Conservation (phyloP, 176 grass and related monocot genomes). For the Bromus sterilis region DNA sequence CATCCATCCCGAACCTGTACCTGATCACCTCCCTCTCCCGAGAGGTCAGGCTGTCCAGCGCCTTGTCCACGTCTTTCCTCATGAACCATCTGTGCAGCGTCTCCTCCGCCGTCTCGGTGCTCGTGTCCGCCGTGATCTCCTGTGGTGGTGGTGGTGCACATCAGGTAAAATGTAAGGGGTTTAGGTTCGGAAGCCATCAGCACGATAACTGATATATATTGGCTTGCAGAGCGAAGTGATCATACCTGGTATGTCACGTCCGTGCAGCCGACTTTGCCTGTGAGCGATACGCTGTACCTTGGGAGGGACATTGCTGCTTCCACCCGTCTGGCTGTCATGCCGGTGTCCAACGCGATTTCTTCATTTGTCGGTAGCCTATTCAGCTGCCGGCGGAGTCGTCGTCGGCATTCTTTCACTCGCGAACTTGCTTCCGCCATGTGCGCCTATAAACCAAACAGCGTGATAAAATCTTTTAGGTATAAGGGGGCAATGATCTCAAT, state of each 20-base stretch:
- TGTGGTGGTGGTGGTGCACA: conserved; percentile 2
- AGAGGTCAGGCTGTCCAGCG: conserved; percentile 55
- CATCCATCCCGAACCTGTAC: conserved; percentile 71
- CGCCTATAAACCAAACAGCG: not conserved
- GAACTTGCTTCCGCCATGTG: conserved; percentile 67
- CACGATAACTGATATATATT: not conserved
- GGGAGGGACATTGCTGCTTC: conserved; percentile 57
- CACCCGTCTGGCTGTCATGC: conserved; percentile 48
- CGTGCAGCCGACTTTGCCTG: conserved; percentile 48
- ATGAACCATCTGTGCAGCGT: conserved; percentile 55
- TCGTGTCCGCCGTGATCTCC: conserved; percentile 64
- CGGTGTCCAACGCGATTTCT: conserved; percentile 63
- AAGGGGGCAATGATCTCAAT: not conserved
- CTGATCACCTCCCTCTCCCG: conserved; percentile 62
- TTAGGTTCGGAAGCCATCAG: not conserved
- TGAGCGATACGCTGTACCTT: conserved; percentile 57
- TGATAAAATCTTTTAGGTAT: not conserved
- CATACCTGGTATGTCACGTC: conserved; percentile 65
- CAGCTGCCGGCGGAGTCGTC: conserved; percentile 36
- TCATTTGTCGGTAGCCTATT: conserved; percentile 48
- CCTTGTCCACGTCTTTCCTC: conserved; percentile 55
- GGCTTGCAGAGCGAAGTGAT: not conserved
- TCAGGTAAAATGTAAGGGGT: not conserved
- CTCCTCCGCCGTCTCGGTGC: conserved; percentile 60
- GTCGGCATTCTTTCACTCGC: conserved; percentile 48